Conservation (phyloP, 495 filamentous ascomycete species). For the Penicillium argentinense region DNA sequence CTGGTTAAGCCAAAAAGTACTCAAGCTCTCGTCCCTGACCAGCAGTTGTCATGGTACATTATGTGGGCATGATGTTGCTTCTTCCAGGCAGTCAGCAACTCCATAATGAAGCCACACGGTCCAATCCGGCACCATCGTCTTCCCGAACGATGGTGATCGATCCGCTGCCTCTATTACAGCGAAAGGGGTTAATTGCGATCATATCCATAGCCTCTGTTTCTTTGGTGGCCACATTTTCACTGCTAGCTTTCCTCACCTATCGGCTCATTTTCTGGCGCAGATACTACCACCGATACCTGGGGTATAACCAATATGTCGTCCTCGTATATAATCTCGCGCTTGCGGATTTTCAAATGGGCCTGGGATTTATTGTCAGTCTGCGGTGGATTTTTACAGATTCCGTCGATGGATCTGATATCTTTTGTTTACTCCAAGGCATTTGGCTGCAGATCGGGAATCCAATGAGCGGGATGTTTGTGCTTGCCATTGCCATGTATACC, state of each 20-base stretch:
- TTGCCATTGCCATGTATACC: slow-evolving; percentile 61
- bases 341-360: slow-evolving; percentile 64
- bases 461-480: slow-evolving; percentile 62
- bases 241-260: slow-evolving; percentile 51
- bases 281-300: slow-evolving; percentile 32
- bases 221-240: slow-evolving; percentile 47
- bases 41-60: no score
- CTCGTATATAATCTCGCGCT: slow-evolving; percentile 69
- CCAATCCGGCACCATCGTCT: no score
- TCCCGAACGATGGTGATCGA: no score
- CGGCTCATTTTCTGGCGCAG: slow-evolving; percentile 51
- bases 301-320: slow-evolving; percentile 65
- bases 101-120: no score
- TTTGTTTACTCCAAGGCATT: slow-evolving; percentile 66
- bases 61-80: no score
- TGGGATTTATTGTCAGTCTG: slow-evolving; percentile 61
- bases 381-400: slow-evolving; percentile 51
- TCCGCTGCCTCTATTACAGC: slow-evolving; percentile 45
- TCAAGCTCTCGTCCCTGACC: no score
- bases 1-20: no score
- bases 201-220: slow-evolving; percentile 51
- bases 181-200: slow-evolving; percentile 48
- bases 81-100: no score
- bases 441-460: slow-evolving; percentile 65
- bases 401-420: slow-evolving; percentile 48